A percentile compares a stretch with the other conserved stretches of the same genome.
Evolutionary conservation across 225 moss, liverwort and hornwort species (phyloP).

Genomic region (Lunularia cruciata): DNA sequence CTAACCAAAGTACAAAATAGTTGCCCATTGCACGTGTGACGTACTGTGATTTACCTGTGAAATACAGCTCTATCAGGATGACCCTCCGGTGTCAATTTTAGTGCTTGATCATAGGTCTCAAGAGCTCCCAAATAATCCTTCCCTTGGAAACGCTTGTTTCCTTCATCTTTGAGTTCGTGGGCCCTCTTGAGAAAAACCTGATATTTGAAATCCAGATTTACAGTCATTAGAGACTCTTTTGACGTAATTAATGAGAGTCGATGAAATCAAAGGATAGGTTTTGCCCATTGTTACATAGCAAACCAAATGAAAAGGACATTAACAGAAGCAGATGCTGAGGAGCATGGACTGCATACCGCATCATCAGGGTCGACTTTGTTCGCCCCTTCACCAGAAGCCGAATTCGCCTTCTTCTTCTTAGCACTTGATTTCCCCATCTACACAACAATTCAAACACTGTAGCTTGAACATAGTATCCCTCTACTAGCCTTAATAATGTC

Average conservation of each 20-base stretch:
- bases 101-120: conserved; percentile 46
- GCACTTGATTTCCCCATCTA: conserved; percentile 51
- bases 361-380: conserved; percentile 56
- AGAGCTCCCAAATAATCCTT: conserved; percentile 47
- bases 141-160: conserved; percentile 49
- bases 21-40: too few species aligned
- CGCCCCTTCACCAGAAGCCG: conserved; percentile 42
- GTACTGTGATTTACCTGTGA: conserved; percentile 41
- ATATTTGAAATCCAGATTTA: too few species aligned
- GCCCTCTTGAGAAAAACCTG: conserved; percentile 52
- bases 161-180: conserved; percentile 56
- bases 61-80: conserved; percentile 53
- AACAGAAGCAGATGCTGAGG: background rate
- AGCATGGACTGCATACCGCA: conserved; percentile 31
- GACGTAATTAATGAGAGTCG: too few species aligned
- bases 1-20: too few species aligned
- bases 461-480: background rate
- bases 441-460: background rate
- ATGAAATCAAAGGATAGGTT: too few species aligned
- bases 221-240: too few species aligned
- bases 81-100: conserved; percentile 48
- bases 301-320: too few species aligned
- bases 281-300: too few species aligned
- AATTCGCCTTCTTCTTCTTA: conserved; percentile 42
- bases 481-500: too few species aligned